Evolutionary conservation across 1,139 yeast genomes (phyloP).

Genomic region (Geotrichum bryndzae): DNA sequence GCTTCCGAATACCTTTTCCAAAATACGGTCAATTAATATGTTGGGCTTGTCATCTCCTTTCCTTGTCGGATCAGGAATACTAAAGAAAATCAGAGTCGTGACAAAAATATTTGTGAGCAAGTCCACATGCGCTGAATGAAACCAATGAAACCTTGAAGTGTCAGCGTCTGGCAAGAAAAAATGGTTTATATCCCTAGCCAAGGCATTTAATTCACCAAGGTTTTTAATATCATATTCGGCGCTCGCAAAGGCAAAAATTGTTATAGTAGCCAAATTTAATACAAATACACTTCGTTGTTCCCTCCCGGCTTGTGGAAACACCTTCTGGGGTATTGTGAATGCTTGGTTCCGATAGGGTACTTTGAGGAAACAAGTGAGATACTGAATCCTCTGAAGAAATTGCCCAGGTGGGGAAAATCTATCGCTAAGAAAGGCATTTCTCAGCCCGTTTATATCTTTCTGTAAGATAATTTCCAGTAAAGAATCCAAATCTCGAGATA

Average conservation of each 20-base stretch:
- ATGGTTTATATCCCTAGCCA: neutral
- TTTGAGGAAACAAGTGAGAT: constrained; percentile 2
- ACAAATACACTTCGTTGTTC: neutral
- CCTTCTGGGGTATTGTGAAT: neutral
- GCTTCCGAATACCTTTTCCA: neutral
- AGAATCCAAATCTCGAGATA: neutral
- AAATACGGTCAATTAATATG: neutral
- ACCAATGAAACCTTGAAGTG: neutral
- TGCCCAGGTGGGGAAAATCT: neutral
- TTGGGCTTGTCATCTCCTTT: neutral
- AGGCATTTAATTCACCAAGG: neutral
- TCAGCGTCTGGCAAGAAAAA: neutral
- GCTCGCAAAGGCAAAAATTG: neutral
- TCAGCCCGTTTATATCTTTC: neutral
- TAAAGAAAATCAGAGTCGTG: neutral
- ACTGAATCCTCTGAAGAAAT: neutral
- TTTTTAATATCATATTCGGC: neutral
- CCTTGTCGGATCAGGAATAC: neutral
- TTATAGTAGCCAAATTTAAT: constrained; percentile 9
- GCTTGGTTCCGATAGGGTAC: constrained; percentile 1
- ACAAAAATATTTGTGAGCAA: neutral
- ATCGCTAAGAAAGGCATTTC: neutral
- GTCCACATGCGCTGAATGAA: neutral
- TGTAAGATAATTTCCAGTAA: neutral
- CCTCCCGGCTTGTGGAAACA: neutral